Evolutionary conservation across 2,329 filamentous ascomycete species (phyloP), one percentile per base, ranked within the genome.

Genomic region (Apiospora arundinis): DNA sequence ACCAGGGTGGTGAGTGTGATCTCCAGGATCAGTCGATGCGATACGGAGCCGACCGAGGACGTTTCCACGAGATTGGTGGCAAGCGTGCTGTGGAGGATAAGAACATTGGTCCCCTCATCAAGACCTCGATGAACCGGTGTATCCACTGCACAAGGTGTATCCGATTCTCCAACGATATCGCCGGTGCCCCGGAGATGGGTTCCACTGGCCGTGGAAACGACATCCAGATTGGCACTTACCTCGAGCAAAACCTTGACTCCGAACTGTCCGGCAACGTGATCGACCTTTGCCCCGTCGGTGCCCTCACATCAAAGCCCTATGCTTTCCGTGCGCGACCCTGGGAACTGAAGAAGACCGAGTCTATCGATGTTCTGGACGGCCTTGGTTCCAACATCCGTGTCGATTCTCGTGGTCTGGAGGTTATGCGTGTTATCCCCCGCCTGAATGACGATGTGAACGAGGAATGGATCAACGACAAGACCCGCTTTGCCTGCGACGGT

Each of bases 381-480:
- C 86, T 99, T 73, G 96, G 96, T 72, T 98, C 95, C 72, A 97
- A 97, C 82, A 97, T 99, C 78, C 92, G 96, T 63, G 92, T 98
- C 63, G 96, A 99, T 84, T 92, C 95, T 71, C 91, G 96, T 79
- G 96, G 96, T 72, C 87, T 98, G 75, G 95, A 98, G 85, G 95
- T 99, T 69, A 97, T 99, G 95, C 92, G 96, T 77, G 89, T 99
- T 73, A 81, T 98, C 21, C 96, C 96, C 72, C 91, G 96, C 78
- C 88, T 99, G 73, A 99, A 99, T 82, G 96, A 99, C 81, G 95
- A 98, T 78, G 91, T 99, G 78, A 99, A 99, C 83, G 96, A 99
- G 86, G 96, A 99, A 84, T 99, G 96, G 96, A 98, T 99, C 82
- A 96, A 98, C 84, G 96, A 99, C 87, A 99, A 98, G 89, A 92